Percentiles rank a stretch among this genome's conserved stretches.
phyloP scores from a whole-genome alignment of 371 early-diverging fungal species.

The Lichtheimia ornata region DNA sequence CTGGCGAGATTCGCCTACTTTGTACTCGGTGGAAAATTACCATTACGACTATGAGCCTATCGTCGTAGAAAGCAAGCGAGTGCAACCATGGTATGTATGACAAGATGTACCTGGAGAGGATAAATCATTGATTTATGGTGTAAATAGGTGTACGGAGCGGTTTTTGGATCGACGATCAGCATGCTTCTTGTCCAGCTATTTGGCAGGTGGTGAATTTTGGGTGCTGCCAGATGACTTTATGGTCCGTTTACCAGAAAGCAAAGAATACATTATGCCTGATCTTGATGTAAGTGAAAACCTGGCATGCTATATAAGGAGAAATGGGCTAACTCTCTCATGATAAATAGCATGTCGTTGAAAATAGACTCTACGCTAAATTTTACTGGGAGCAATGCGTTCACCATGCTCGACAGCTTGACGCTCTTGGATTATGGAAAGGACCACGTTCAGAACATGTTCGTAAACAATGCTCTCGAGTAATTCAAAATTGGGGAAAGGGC shows the following conservation, averaged over 20 bases:
- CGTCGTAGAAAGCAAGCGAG: slow-evolving; percentile 38
- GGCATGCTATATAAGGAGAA: neutral
- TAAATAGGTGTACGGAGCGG: slow-evolving; percentile 46
- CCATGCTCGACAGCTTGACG: slow-evolving; percentile 46
- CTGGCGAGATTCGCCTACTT: slow-evolving; percentile 35
- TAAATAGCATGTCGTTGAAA: slow-evolving; percentile 44
- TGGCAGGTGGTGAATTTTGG: slow-evolving; percentile 50
- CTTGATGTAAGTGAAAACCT: slow-evolving; percentile 42
- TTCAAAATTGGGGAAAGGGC: slow-evolving; percentile 53
- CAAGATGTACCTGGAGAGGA: neutral
- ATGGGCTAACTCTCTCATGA: neutral
- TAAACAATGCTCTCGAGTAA: slow-evolving; percentile 42
- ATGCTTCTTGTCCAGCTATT: slow-evolving; percentile 44
- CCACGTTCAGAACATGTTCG: slow-evolving; percentile 38
- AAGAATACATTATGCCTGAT: slow-evolving; percentile 37
- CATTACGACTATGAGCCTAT: slow-evolving; percentile 53
- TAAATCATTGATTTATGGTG: neutral
- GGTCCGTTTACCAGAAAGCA: slow-evolving; percentile 29
- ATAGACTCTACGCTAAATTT: slow-evolving; percentile 47
- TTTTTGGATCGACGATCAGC: slow-evolving; percentile 51
- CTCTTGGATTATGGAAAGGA: slow-evolving; percentile 42
- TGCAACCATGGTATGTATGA: slow-evolving; percentile 44
- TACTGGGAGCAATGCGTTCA: slow-evolving; percentile 53
- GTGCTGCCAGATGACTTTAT: slow-evolving; percentile 48
- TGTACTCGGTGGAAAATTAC: slow-evolving; percentile 45